These are phyloP conservation scores for Pythium phragmitis DNA, from an alignment of 352 stramenopile genomes.

Conservation along the genomic window DNA sequence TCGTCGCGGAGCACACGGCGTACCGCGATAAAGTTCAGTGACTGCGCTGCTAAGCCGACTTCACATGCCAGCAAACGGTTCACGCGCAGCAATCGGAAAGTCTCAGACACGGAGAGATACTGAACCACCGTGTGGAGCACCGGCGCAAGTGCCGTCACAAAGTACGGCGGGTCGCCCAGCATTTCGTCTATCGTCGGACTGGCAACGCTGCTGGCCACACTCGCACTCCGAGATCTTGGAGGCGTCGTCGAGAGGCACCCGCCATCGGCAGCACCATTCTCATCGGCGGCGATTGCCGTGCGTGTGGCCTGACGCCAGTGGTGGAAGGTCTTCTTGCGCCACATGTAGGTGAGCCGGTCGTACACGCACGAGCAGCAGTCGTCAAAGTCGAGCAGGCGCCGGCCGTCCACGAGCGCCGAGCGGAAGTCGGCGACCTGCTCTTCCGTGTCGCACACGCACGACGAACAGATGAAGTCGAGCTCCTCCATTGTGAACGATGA, in stretches of 20 bases:
- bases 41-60: constrained; percentile 37
- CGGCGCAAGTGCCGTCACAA: constrained; percentile 28
- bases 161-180: constrained; percentile 1
- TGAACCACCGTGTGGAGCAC: constrained; percentile 47
- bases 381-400: constrained; percentile 32
- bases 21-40: constrained; percentile 59
- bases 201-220: constrained; percentile 1
- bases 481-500: constrained; percentile 55
- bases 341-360: constrained; percentile 71
- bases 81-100: constrained; percentile 50
- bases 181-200: background rate
- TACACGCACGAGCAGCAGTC: constrained; percentile 68
- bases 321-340: constrained; percentile 77
- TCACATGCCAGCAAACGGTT: constrained; percentile 47
- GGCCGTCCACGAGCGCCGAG: constrained; percentile 28
- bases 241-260: background rate
- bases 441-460: constrained; percentile 56
- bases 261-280: background rate
- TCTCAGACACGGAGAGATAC: constrained; percentile 49
- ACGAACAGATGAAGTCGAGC: constrained; percentile 57
- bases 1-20: constrained; percentile 45
- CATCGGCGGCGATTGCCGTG: constrained; percentile 8
- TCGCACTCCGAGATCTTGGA: constrained; percentile 15
- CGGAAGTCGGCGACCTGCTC: constrained; percentile 35
- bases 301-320: constrained; percentile 57